Percentiles rank a stretch among this genome's conserved stretches.
phyloP scores from a whole-genome alignment of 345 rosid species.

The Lenwebbia sp. region DNA sequence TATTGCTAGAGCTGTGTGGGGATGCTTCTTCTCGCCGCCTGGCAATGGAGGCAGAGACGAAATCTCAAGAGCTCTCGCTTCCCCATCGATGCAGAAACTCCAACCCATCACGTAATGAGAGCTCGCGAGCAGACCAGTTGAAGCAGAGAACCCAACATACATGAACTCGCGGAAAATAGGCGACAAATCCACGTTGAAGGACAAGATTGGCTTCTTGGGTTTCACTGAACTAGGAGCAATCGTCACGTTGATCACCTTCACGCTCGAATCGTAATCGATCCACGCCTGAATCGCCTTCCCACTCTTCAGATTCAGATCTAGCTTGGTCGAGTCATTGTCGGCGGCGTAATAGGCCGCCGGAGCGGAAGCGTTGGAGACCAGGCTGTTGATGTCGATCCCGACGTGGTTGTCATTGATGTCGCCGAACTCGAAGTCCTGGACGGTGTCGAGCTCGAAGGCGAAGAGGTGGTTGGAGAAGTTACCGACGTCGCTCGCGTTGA shows the following conservation, averaged over 20 bases:
- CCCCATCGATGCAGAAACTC: constrained; percentile 65
- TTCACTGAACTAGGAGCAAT: constrained; percentile 50
- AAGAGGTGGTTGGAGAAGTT: constrained; percentile 47
- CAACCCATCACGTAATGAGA: constrained; percentile 72
- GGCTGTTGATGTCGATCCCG: constrained; percentile 66
- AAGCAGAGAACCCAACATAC: constrained; percentile 85
- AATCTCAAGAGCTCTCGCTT: constrained; percentile 36
- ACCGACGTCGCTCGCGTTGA: constrained; percentile 43
- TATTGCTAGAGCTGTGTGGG: constrained; percentile 15
- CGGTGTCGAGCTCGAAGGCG: constrained; percentile 80
- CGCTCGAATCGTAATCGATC: constrained; percentile 61
- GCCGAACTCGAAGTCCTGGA: constrained; percentile 59
- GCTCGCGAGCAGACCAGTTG: constrained; percentile 80
- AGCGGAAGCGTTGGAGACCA: constrained; percentile 34
- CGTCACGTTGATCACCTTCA: constrained; percentile 37
- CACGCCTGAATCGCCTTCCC: constrained; percentile 59
- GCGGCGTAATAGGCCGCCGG: constrained; percentile 30
- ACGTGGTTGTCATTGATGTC: constrained; percentile 77
- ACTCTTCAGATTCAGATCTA: constrained; percentile 45
- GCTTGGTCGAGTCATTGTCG: constrained; percentile 9
- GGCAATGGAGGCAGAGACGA: constrained; percentile 59
- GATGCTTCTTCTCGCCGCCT: constrained; percentile 1
- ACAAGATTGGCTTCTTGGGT: constrained; percentile 52
- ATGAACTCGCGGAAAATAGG: constrained; percentile 39
- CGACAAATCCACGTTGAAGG: constrained; percentile 50